Percentiles rank a stretch among this genome's conserved stretches.
These are phyloP conservation scores for Torulaspora franciscae DNA, from an alignment of 805 yeast genomes.

Conservation along the genomic window DNA sequence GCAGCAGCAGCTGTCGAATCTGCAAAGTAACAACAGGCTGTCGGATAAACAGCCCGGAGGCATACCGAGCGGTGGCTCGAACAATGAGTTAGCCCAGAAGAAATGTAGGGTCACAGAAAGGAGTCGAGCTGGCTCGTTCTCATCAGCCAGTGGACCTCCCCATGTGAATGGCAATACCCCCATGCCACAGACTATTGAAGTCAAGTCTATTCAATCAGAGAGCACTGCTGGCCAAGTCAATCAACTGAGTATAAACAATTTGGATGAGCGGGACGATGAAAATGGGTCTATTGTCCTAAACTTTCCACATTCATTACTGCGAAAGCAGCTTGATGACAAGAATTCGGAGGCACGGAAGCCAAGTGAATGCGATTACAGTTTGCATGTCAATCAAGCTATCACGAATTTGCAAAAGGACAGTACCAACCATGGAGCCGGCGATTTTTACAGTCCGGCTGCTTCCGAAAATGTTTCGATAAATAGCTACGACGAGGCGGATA, in stretches of 20 bases:
- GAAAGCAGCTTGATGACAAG: slow-evolving; percentile 5
- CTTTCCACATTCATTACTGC: slow-evolving; percentile 15
- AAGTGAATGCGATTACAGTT: background rate
- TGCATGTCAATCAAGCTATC: background rate
- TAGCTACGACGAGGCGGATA: slow-evolving; percentile 17
- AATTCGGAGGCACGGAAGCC: background rate
- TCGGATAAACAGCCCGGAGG: background rate
- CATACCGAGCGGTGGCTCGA: background rate
- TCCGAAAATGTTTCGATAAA: slow-evolving; percentile 27
- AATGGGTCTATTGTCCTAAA: slow-evolving; percentile 25
- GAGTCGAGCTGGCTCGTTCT: slow-evolving; percentile 1
- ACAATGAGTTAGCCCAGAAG: background rate
- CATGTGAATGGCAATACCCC: background rate
- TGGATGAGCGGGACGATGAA: slow-evolving; percentile 14
- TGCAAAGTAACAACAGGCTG: slow-evolving; percentile 1
- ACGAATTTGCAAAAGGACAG: background rate
- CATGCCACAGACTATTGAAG: slow-evolving; percentile 6
- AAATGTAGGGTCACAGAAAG: slow-evolving; percentile 7
- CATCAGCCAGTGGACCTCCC: background rate
- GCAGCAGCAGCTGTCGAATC: slow-evolving; percentile 8
- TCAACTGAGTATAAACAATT: background rate
- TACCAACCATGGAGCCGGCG: background rate
- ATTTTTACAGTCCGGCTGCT: slow-evolving; percentile 15
- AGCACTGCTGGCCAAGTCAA: slow-evolving; percentile 5
- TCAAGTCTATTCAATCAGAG: slow-evolving; percentile 9